Percentiles rank a stretch among this genome's conserved stretches.
Conservation (phyloP, 192 early-diverging fungal species). For the Coemansia umbellata region DNA sequence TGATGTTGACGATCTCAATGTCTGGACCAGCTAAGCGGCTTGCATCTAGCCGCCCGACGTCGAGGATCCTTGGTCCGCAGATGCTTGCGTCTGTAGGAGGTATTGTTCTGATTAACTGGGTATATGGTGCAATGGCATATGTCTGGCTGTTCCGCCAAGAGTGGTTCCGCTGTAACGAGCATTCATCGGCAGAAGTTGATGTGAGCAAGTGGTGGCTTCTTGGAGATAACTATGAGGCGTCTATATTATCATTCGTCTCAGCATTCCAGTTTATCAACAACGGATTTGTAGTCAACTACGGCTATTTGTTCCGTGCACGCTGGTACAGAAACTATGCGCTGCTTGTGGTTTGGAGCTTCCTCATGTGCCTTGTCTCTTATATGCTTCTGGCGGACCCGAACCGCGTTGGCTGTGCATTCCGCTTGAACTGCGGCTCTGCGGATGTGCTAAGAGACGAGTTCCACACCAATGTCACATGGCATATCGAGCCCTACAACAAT, state of each 20-base stretch:
- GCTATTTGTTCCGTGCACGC: slow-evolving; percentile 46
- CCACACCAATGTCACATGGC: slow-evolving; percentile 30
- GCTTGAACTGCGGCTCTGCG: slow-evolving; percentile 65
- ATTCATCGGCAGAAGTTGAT: slow-evolving; percentile 53
- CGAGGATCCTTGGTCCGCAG: slow-evolving; percentile 61
- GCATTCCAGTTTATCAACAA: slow-evolving; percentile 64
- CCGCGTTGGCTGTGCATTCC: slow-evolving; percentile 53
- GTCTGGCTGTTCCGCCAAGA: slow-evolving; percentile 55
- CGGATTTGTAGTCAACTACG: slow-evolving; percentile 58
- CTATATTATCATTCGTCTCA: slow-evolving; percentile 45
- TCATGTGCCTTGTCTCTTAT: slow-evolving; percentile 52
- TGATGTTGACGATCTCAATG: slow-evolving; percentile 55
- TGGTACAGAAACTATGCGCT: slow-evolving; percentile 55
- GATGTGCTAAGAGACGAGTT: slow-evolving; percentile 38
- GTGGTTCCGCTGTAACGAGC: slow-evolving; percentile 65
- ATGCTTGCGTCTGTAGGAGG: slow-evolving; percentile 59
- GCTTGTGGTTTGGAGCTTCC: slow-evolving; percentile 49
- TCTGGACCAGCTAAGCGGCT: slow-evolving; percentile 38
- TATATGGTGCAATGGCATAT: slow-evolving; percentile 31
- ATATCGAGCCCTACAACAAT: slow-evolving; percentile 46
- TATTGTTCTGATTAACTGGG: slow-evolving; percentile 56
- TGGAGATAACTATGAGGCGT: slow-evolving; percentile 65
- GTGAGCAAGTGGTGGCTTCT: slow-evolving; percentile 60
- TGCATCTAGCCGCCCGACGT: slow-evolving; percentile 55
- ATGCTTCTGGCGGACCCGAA: slow-evolving; percentile 61